A percentile compares a stretch with the other conserved stretches of the same genome.
Evolutionary conservation across 169 alveolate genomes (phyloP).

Genomic region (Plasmodium falciparum): DNA sequence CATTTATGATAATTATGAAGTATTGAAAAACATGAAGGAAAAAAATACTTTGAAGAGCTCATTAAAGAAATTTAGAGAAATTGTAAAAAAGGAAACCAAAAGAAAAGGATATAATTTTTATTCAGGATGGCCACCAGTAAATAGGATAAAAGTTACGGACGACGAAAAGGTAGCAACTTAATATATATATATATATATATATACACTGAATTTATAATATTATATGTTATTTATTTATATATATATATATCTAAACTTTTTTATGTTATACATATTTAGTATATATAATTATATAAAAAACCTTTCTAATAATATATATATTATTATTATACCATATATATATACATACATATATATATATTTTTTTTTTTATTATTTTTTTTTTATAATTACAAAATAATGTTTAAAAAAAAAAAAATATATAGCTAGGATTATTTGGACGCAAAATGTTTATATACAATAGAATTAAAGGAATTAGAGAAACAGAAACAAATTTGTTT

Average conservation of each 20-base stretch:
- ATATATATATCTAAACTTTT: too few relatives aligned
- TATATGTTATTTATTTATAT: too few relatives aligned
- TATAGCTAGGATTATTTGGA: constrained; percentile 65
- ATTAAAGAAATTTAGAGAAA: constrained; percentile 70
- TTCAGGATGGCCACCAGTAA: constrained; percentile 75
- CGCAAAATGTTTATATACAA: constrained; percentile 52
- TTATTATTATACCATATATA: too few relatives aligned
- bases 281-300: too few relatives aligned
- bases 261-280: too few relatives aligned
- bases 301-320: too few relatives aligned
- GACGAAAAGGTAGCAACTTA: constrained; percentile 62
- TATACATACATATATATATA: neutral
- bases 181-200: neutral
- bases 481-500: constrained; percentile 49
- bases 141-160: constrained; percentile 61
- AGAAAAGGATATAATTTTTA: constrained; percentile 70
- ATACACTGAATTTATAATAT: too few relatives aligned
- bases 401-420: neutral
- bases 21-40: constrained; percentile 35
- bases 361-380: too few relatives aligned
- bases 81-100: constrained; percentile 70
- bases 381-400: neutral
- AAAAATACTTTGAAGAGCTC: constrained; percentile 44
- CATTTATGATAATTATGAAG: constrained; percentile 55
- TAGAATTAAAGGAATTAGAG: constrained; percentile 59